Evolutionary conservation across 495 filamentous ascomycete species (phyloP).

Genomic region (Astrothelium macrocarpum): DNA sequence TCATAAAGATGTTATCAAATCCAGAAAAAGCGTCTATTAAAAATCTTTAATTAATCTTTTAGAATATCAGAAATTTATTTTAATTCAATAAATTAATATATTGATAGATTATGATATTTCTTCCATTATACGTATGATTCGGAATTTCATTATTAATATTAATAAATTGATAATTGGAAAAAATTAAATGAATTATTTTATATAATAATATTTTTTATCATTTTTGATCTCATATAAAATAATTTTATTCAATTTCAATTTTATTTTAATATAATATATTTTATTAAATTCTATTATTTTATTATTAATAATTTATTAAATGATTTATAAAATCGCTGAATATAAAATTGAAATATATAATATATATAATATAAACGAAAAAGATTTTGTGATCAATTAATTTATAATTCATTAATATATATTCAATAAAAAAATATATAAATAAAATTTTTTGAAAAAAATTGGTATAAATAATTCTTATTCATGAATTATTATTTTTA

Average conservation of each 20-base stretch:
- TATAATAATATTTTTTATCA: background rate
- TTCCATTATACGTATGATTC: background rate
- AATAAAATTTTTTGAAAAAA: too few relatives aligned
- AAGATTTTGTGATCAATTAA: too few relatives aligned
- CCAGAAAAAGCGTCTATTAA: background rate
- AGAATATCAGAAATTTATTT: background rate
- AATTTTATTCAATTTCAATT: background rate
- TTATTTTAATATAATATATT: background rate
- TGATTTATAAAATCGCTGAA: slow-evolving; percentile 14
- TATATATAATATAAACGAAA: too few relatives aligned
- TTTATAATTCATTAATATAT: too few relatives aligned
- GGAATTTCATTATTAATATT: background rate
- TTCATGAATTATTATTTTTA: too few relatives aligned
- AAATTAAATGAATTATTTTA: background rate
- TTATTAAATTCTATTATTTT: too few relatives aligned
- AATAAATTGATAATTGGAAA: background rate
- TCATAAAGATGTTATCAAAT: too few relatives aligned
- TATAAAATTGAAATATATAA: slow-evolving; percentile 13
- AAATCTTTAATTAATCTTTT: background rate
- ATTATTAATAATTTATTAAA: background rate
- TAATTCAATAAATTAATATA: too few relatives aligned
- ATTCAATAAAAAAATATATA: too few relatives aligned
- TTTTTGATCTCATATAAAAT: background rate
- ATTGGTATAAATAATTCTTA: too few relatives aligned
- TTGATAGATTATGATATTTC: background rate